A percentile compares a stretch with the other conserved stretches of the same genome.
These are phyloP conservation scores for Penicillium vulpinum DNA, from an alignment of 2,329 filamentous ascomycete species.

Conservation along the genomic window DNA sequence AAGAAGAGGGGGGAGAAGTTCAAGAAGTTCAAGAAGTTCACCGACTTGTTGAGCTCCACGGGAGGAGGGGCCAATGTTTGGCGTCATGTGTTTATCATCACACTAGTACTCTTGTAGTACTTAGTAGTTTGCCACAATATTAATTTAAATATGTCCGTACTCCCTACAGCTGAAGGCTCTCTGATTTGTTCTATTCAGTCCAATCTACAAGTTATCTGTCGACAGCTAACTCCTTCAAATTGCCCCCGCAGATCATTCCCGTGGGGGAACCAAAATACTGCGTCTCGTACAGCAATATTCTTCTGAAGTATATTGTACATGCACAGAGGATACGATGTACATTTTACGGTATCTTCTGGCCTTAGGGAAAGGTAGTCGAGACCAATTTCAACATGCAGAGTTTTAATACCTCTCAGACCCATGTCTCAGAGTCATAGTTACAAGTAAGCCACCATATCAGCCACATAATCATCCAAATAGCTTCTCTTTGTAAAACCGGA, in stretches of 20 bases:
- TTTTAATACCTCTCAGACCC: neutral
- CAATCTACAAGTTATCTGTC: neutral
- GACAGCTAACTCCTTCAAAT: neutral
- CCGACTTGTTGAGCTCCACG: slow-evolving; percentile 26
- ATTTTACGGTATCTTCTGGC: neutral
- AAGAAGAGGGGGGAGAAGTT: slow-evolving; percentile 8
- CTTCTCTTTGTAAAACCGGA: slow-evolving; percentile 72
- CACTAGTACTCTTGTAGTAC: slow-evolving; percentile 3
- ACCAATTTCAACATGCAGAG: neutral
- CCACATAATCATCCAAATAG: slow-evolving; percentile 56
- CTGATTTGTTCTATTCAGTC: neutral
- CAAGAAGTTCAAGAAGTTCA: slow-evolving; percentile 18
- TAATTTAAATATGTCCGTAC: neutral
- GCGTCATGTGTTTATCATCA: slow-evolving; percentile 31
- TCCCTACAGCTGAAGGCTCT: neutral
- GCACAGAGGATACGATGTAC: neutral
- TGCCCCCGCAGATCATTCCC: slow-evolving; percentile 3
- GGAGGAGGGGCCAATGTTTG: slow-evolving; percentile 15
- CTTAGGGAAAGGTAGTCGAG: neutral
- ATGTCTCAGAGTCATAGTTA: slow-evolving; percentile 1
- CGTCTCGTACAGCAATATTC: neutral
- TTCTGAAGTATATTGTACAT: neutral
- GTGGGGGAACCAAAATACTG: neutral
- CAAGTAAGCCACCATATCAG: neutral
- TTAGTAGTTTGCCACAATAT: neutral